Base-by-base conservation (phyloP, 2,329 filamentous ascomycete genomes). In the Magnaporthiopsis incrustans region DNA sequence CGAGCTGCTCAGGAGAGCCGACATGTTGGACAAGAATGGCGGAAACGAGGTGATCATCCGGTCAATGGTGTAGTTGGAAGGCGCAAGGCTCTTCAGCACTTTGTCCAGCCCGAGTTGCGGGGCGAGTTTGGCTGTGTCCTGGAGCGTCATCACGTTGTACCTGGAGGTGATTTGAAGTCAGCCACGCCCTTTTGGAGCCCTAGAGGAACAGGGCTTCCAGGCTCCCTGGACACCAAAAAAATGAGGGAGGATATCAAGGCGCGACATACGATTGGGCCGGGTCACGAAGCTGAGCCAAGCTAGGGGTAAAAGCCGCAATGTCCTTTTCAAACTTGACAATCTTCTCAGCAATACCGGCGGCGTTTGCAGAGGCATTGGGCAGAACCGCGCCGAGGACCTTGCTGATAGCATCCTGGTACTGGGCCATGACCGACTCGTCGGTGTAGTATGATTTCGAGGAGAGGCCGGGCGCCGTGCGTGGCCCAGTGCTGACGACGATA, bases 381-480 rank as follows among this genome's bases (percentile, higher is more conserved):
- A 63, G 69, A 44, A 77, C 65, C 18, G 69, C 69, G 25, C 69
- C 65, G 22, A 78, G 73, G 4, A 80, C 76, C 35, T 75, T 70
- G 53, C 71, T 71, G 64, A 85, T 77, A 3, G 75, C 74, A 4
- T 70, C 70, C 67, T 78, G 77, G 70, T 88, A 89, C 38, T 79
- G 76, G 26, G 75, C 72, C 61, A 88, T 71, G 57, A 84, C 76
- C 61, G 81, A 73, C 35, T 79, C 77, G 66, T 87, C 81, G 38
- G 82, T 77, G 68, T 88, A 89, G 66, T 85, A 84, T 68, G 87
- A 80, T 68, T 85, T 84, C 2, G 85, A 82, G 0, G 85, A 85
- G 10, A 89, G 78, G n/a, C 85, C 85, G 66, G 87, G 80, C 76
- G 78, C 66, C 70, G 77, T 68, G 75, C 77, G 70, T 74, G 82